Percentiles rank a stretch among this genome's conserved stretches.
Conservation (phyloP, 768 basidiomycete genomes). For the Phanerodontia chrysosporium region DNA sequence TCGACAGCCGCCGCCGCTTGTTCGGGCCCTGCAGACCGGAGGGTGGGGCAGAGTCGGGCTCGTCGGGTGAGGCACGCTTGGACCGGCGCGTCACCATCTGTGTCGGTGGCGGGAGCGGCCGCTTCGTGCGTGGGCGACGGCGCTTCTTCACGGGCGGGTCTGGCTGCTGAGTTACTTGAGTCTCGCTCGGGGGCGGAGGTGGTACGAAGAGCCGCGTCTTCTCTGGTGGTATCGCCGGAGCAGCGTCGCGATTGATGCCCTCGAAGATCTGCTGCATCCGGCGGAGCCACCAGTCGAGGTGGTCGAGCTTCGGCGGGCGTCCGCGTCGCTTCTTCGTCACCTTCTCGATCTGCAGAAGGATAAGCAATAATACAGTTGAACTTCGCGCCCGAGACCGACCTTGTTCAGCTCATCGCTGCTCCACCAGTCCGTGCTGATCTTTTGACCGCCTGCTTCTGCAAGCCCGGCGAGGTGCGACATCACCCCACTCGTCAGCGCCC, state of each 20-base stretch:
- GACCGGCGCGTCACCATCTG: not conserved
- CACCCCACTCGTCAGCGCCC: constrained; percentile 77
- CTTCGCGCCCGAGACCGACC: constrained; percentile 32
- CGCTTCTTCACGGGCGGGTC: not conserved
- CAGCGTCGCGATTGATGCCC: constrained; percentile 26
- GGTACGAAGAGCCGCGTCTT: not conserved
- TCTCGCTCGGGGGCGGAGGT: not conserved
- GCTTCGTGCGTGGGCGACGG: not conserved
- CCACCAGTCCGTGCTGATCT: constrained; percentile 55
- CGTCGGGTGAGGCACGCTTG: not conserved
- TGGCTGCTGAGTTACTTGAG: not conserved
- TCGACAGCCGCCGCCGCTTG: not conserved
- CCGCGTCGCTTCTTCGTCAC: constrained; percentile 56
- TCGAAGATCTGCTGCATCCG: constrained; percentile 49
- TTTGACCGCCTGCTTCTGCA: constrained; percentile 28
- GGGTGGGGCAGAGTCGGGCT: not conserved
- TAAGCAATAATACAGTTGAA: not conserved
- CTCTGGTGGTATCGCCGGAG: not conserved
- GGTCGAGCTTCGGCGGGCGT: constrained; percentile 33
- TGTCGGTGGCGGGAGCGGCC: not conserved
- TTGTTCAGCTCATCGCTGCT: constrained; percentile 48
- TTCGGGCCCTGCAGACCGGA: not conserved
- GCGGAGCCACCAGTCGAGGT: constrained; percentile 52
- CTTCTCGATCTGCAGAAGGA: constrained; percentile 51
- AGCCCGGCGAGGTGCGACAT: constrained; percentile 81